Evolutionary conservation across 805 yeast species (phyloP).

Genomic region (Lipomyces chichibuensis): DNA sequence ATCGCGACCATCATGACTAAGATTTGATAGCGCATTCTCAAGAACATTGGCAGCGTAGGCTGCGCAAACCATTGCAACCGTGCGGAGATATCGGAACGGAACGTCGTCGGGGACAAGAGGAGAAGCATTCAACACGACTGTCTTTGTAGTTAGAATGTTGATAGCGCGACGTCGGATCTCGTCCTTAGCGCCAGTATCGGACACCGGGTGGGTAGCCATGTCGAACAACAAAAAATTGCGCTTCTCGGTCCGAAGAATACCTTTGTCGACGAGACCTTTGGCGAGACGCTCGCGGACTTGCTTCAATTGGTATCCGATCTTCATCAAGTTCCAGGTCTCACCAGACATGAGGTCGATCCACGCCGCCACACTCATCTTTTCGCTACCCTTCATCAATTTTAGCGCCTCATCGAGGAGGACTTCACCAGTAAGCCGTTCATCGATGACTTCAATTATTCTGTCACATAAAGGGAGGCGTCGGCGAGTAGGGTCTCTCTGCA

Average conservation of each 20-base stretch:
- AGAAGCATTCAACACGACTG: constrained; percentile 54
- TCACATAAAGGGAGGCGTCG: constrained; percentile 86
- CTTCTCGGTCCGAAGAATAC: constrained; percentile 92
- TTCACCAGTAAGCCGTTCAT: constrained; percentile 89
- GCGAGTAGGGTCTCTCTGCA: constrained; percentile 90
- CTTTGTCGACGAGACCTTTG: constrained; percentile 96
- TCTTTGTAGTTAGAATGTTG: constrained; percentile 70
- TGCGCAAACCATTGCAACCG: constrained; percentile 81
- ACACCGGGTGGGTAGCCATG: constrained; percentile 98
- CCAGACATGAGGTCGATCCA: constrained; percentile 94
- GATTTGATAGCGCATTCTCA: constrained; percentile 74
- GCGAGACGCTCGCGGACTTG: constrained; percentile 97
- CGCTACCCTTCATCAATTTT: constrained; percentile 84
- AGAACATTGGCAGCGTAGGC: constrained; percentile 95
- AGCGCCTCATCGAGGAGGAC: constrained; percentile 91
- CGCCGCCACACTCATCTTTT: constrained; percentile 74
- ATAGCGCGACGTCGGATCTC: constrained; percentile 73
- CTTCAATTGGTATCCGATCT: constrained; percentile 91
- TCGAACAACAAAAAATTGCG: constrained; percentile 92
- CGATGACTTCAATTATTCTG: constrained; percentile 82
- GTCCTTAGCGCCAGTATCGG: constrained; percentile 83
- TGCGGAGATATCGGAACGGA: constrained; percentile 70
- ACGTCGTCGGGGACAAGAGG: constrained; percentile 70
- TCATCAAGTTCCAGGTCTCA: constrained; percentile 96
- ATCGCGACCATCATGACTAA: constrained; percentile 87